Base-by-base conservation (phyloP, 768 basidiomycete species). In the Tephrocybe sp. region DNA sequence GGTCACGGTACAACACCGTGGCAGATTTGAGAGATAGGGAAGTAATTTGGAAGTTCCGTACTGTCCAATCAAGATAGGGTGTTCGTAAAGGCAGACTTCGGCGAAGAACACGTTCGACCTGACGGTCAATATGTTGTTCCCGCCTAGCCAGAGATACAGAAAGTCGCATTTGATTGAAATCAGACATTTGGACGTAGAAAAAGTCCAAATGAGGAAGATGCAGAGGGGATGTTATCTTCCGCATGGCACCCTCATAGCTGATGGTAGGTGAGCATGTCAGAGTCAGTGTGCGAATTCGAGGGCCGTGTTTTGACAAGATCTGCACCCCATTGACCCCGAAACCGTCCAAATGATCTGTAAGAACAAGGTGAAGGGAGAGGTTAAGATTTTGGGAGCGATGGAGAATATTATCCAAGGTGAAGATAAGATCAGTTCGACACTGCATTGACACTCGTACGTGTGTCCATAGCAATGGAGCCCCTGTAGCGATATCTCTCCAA, bases 391-490 rank as follows among this genome's bases (percentile, higher is more conserved):
- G 39, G 3, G 59, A 60, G 17, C 59, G 59, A 23, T 19, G 8
- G 31, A 60, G 53, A 23, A 57, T 47, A n/a, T 33, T 53, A 6
- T 44, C 35, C 30, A 60, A 23, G 17, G 40, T 49, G 3, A 31
- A 13, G 22, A 42, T 40, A 30, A 55, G 53, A n/a, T 52, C 26
- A 31, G 17, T 34, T 11, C 41, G 51, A 8, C 45, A 40, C 19
- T 31, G 26, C 19, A 48, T 52, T 48, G 47, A 40, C 38, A 60
- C 39, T n/a, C 34, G 47, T 30, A 60, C 26, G 33, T 60, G 53
- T n/a, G 51, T 57, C 59, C 59, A 60, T 11, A 60, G 39, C 17
- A 60, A 26, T 17, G 59, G 56, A 1, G 59, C 56, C 14, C 44
- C 43, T 1, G 51, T 44, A 26, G 51, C 51, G 23, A 60, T 42